Percentiles rank a stretch among this genome's conserved stretches.
These are phyloP conservation scores for Dendrobium huoshanense DNA, from an alignment of 106 monocot genomes.

Conservation along the genomic window DNA sequence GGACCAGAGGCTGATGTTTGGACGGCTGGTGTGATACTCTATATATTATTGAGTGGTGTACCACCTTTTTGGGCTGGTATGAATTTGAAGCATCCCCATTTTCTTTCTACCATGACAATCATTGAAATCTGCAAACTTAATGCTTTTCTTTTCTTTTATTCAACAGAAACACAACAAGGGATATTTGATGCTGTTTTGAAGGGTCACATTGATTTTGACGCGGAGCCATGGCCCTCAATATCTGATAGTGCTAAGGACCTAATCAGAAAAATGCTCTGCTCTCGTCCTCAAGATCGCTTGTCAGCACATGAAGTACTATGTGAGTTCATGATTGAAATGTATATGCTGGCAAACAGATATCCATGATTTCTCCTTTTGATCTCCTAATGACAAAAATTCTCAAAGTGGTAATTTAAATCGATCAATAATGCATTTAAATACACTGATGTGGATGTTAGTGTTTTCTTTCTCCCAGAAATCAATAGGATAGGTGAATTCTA, in stretches of 20 bases:
- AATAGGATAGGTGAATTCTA: too few relatives aligned
- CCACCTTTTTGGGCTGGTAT: conserved; percentile 66
- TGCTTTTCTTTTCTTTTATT: conserved; percentile 1
- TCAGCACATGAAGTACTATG: conserved; percentile 63
- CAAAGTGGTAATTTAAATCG: background rate
- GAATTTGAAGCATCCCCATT: background rate
- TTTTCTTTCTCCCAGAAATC: background rate
- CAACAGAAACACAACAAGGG: conserved; percentile 60
- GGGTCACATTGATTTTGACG: conserved; percentile 60
- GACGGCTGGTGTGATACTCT: conserved; percentile 60
- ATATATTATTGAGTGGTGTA: conserved; percentile 59
- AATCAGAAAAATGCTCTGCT: conserved; percentile 50
- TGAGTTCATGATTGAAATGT: conserved; percentile 12
- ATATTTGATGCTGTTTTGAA: conserved; percentile 74
- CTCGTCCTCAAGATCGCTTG: conserved; percentile 42
- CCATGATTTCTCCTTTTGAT: background rate
- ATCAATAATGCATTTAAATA: background rate
- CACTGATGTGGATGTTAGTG: background rate
- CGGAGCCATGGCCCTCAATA: conserved; percentile 58
- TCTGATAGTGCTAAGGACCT: conserved; percentile 67
- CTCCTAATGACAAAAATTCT: background rate
- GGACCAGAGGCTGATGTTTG: conserved; percentile 64
- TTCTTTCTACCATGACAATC: background rate
- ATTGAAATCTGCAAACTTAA: background rate
- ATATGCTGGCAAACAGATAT: background rate